A percentile compares a stretch with the other conserved stretches of the same genome.
Conservation (phyloP, 2,329 filamentous ascomycete species). For the Hirsutella thompsonii region DNA sequence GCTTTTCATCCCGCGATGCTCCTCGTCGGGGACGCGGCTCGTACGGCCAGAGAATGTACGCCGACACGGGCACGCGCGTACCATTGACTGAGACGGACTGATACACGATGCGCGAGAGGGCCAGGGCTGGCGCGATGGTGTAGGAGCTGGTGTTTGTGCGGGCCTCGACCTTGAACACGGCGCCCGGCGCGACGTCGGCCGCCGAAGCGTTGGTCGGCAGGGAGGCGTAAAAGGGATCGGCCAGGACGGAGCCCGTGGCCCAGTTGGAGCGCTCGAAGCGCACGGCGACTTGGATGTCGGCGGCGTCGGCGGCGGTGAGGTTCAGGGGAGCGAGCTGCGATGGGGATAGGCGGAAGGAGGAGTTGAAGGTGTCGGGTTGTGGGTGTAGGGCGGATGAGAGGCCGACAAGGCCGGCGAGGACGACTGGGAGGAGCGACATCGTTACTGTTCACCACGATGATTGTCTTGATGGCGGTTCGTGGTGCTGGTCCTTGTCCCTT, state of each 20-base stretch:
- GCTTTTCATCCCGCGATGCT: too few relatives aligned
- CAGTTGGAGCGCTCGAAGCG: conserved; percentile 18
- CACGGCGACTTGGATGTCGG: conserved; percentile 10
- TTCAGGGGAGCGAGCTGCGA: conserved; percentile 11
- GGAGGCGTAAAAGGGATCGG: conserved; percentile 26
- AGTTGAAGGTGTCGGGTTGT: conserved; percentile 13
- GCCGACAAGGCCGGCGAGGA: too few relatives aligned
- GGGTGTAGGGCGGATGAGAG: too few relatives aligned
- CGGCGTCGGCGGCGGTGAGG: conserved; percentile 7
- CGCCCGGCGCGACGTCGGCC: conserved; percentile 16
- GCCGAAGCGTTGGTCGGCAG: conserved; percentile 12
- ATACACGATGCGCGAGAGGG: conserved; percentile 36
- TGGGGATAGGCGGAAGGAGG: conserved; percentile 12
- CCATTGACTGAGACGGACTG: conserved; percentile 30
- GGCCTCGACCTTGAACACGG: conserved; percentile 25
- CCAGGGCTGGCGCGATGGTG: conserved; percentile 24
- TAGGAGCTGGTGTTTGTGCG: conserved; percentile 23
- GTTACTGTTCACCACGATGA: too few relatives aligned
- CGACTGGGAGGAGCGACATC: too few relatives aligned
- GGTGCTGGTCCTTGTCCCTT: too few relatives aligned
- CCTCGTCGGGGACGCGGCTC: neutral
- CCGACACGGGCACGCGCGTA: conserved; percentile 31
- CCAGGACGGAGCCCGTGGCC: conserved; percentile 15
- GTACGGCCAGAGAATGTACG: conserved; percentile 36
- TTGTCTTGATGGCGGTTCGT: too few relatives aligned